Conservation (phyloP, 202 grass and related monocot species). For the Elaeis oleifera region DNA sequence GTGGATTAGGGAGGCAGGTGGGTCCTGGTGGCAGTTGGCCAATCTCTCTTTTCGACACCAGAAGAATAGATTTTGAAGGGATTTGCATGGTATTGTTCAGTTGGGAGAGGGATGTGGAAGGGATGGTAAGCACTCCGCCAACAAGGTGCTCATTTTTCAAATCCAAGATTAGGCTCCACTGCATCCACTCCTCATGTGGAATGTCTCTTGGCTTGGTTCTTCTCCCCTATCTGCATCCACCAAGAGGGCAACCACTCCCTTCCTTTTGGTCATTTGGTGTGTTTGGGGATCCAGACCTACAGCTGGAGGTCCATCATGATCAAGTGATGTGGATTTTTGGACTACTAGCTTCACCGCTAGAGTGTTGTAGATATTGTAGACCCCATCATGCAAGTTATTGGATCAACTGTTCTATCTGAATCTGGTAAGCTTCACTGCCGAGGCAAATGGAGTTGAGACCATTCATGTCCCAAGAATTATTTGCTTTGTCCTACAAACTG, state of each 20-base stretch:
- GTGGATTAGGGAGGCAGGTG: constrained; percentile 19
- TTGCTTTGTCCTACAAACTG: no score
- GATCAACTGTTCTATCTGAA: no score
- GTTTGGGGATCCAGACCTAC: no score
- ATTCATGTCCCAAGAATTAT: no score
- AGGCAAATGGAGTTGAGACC: no score
- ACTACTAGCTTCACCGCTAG: constrained; percentile 12
- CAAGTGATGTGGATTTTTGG: constrained; percentile 11
- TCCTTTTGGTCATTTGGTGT: background rate
- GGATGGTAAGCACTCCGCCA: constrained; percentile 29
- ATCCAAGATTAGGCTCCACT: constrained; percentile 10
- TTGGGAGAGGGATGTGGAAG: constrained; percentile 27
- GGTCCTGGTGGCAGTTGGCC: constrained; percentile 26
- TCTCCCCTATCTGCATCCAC: background rate
- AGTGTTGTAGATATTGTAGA: no score
- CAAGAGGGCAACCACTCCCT: background rate
- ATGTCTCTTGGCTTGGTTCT: background rate
- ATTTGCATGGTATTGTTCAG: constrained; percentile 16
- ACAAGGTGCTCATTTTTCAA: constrained; percentile 6
- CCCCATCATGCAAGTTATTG: constrained; percentile 6
- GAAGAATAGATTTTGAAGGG: background rate
- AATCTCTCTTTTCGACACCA: constrained; percentile 17
- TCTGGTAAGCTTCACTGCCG: no score
- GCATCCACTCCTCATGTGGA: constrained; percentile 17
- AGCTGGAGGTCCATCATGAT: background rate